Evolutionary conservation across 169 alveolate species (phyloP).

Genomic region (Cryptosporidium parvum): DNA sequence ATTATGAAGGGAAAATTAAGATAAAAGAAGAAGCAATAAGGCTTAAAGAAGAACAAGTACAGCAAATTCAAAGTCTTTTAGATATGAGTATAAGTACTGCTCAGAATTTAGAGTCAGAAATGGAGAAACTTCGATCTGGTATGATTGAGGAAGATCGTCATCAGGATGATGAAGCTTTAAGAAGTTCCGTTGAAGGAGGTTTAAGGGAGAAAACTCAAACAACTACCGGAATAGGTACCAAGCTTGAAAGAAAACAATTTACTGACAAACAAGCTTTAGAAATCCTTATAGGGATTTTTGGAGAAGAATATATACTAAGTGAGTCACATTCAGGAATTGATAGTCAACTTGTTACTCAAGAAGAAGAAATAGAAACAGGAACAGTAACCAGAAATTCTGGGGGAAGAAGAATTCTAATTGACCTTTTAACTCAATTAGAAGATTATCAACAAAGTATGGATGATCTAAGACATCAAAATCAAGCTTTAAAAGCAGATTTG

Average conservation of each 20-base stretch:
- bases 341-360: background rate
- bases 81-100: constrained; percentile 71
- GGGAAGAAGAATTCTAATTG: constrained; percentile 44
- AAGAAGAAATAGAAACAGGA: background rate
- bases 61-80: constrained; percentile 41
- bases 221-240: background rate
- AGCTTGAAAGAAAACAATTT: background rate
- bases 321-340: background rate
- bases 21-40: constrained; percentile 61
- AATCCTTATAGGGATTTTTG: constrained; percentile 30
- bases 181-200: background rate
- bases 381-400: background rate
- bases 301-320: constrained; percentile 22
- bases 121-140: constrained; percentile 9
- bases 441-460: constrained; percentile 40
- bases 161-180: background rate
- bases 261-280: constrained; percentile 56
- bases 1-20: constrained; percentile 65
- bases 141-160: background rate
- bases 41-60: constrained; percentile 60
- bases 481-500: constrained; percentile 11
- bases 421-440: constrained; percentile 44
- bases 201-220: background rate
- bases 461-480: constrained; percentile 17
- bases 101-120: constrained; percentile 41